phyloP scores from a whole-genome alignment of 306 rosid genomes.

The Chamaecrista fasciculata region DNA sequence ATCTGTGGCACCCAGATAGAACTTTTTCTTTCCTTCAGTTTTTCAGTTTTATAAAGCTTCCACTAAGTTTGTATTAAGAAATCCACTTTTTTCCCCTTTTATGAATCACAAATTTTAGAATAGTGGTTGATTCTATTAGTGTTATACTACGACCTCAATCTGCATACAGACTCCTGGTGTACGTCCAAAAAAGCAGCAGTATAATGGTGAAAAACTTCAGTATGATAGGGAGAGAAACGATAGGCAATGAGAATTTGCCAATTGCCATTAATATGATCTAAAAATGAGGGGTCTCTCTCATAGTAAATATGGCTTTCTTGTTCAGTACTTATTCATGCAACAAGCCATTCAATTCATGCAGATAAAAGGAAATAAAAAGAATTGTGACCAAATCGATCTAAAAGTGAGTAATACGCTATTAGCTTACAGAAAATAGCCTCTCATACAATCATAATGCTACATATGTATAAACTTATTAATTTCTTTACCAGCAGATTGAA shows the following conservation, averaged over 20 bases:
- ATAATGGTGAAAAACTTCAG: not conserved
- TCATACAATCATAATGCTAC: not conserved
- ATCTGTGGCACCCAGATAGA: not conserved
- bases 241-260: not conserved
- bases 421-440: slow-evolving; percentile 18
- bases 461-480: not conserved
- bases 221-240: no score
- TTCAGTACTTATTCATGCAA: no score
- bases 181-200: not conserved
- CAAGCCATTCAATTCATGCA: no score
- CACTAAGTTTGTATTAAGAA: not conserved
- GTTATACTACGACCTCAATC: not conserved
- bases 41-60: not conserved
- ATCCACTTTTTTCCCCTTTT: no score
- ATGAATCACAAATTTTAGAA: no score
- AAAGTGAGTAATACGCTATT: slow-evolving; percentile 9
- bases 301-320: no score
- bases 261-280: not conserved
- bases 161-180: not conserved
- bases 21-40: not conserved
- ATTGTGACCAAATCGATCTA: no score
- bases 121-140: not conserved
- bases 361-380: no score
- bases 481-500: not conserved
- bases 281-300: not conserved